Conservation (phyloP, 2,329 filamentous ascomycete genomes). For the Pseudogymnoascus sp. region DNA sequence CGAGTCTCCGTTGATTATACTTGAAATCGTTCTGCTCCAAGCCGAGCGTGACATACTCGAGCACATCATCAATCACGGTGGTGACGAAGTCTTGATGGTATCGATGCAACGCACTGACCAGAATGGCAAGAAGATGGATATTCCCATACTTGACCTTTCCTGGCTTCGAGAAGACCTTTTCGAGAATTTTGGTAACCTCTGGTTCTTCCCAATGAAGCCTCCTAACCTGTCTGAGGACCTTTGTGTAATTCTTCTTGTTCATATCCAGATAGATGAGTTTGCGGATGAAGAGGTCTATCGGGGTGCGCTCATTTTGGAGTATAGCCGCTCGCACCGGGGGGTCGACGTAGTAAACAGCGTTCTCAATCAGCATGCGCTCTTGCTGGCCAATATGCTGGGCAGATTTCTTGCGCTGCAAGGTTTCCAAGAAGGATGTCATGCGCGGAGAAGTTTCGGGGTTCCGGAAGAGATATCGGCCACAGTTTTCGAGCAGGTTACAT, state of each 20-base stretch:
- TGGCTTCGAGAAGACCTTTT: conserved; percentile 92
- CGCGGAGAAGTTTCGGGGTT: conserved; percentile 88
- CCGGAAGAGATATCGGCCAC: conserved; percentile 84
- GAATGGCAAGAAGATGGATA: conserved; percentile 84
- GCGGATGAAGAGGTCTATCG: conserved; percentile 84
- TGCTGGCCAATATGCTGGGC: conserved; percentile 92
- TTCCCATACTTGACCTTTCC: conserved; percentile 97
- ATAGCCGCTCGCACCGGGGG: conserved; percentile 90
- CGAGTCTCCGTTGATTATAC: conserved; percentile 88
- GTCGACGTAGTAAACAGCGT: conserved; percentile 96
- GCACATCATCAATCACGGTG: conserved; percentile 80
- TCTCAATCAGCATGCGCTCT: conserved; percentile 96
- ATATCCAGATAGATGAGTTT: conserved; percentile 91
- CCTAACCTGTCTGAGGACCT: conserved; percentile 86
- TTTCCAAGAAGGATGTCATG: conserved; percentile 92
- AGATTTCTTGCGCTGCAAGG: conserved; percentile 88
- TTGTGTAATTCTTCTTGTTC: conserved; percentile 88
- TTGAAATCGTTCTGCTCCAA: conserved; percentile 96
- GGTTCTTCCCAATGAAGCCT: conserved; percentile 96
- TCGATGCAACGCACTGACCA: conserved; percentile 79
- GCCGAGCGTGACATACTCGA: conserved; percentile 81
- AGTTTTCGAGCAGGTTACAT: conserved; percentile 91
- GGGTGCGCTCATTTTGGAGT: conserved; percentile 90
- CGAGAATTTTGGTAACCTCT: conserved; percentile 53
- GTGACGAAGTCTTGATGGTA: conserved; percentile 91